Percentiles rank a stretch among this genome's conserved stretches.
Conservation (phyloP, 148 eudicot genomes). For the Euryodendron excelsum region DNA sequence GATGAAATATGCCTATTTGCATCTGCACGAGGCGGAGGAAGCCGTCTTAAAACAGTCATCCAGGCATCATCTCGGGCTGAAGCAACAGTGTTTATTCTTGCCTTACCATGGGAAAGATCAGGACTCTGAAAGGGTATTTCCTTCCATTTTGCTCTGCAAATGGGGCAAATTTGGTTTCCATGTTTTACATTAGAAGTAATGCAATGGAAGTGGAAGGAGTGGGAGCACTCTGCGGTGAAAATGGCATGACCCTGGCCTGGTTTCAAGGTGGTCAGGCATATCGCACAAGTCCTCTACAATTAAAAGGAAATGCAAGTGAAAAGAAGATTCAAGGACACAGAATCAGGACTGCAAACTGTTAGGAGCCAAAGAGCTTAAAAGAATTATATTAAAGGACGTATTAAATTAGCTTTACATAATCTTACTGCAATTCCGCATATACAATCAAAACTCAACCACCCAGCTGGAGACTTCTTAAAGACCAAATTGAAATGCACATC, state of each 20-base stretch:
- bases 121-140: slow-evolving; percentile 49
- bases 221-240: slow-evolving; percentile 58
- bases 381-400: neutral
- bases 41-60: slow-evolving; percentile 21
- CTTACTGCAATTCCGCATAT: neutral
- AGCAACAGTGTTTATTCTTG: slow-evolving; percentile 17
- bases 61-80: slow-evolving; percentile 29
- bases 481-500: neutral
- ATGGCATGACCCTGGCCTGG: slow-evolving; percentile 47
- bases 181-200: slow-evolving; percentile 44
- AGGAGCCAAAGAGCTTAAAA: neutral
- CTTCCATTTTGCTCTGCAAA: slow-evolving; percentile 56
- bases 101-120: slow-evolving; percentile 24
- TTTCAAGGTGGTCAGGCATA: slow-evolving; percentile 41
- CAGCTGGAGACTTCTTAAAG: neutral
- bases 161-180: slow-evolving; percentile 47
- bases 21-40: slow-evolving; percentile 30
- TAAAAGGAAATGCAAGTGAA: slow-evolving; percentile 13
- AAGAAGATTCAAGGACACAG: neutral
- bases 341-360: neutral
- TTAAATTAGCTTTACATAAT: neutral
- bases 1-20: slow-evolving; percentile 23
- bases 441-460: neutral
- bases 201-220: slow-evolving; percentile 51
- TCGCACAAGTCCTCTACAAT: slow-evolving; percentile 40